phyloP scores from a whole-genome alignment of 805 yeast genomes.

The Saturnispora mendoncae region DNA sequence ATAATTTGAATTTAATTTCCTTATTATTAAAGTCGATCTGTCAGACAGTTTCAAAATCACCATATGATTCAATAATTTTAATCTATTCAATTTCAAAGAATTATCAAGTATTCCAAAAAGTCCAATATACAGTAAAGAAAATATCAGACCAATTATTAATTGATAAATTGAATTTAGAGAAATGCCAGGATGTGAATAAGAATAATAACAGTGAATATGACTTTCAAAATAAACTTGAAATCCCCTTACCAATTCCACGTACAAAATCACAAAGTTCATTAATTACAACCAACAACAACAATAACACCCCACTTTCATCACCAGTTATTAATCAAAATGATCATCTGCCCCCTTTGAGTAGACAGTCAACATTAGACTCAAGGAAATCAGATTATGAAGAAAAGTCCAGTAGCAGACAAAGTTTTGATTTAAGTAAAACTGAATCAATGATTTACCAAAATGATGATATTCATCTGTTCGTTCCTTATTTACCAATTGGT shows the following conservation, averaged over 20 bases:
- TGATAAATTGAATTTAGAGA: constrained; percentile 11
- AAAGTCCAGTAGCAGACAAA: constrained; percentile 1
- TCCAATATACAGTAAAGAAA: constrained; percentile 29
- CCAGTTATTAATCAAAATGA: neutral
- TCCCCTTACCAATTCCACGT: neutral
- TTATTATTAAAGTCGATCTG: constrained; percentile 48
- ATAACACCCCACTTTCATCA: neutral
- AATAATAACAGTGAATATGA: too few relatives aligned
- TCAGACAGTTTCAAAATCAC: constrained; percentile 42
- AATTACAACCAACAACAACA: constrained; percentile 1
- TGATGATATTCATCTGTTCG: constrained; percentile 31
- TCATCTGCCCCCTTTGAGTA: constrained; percentile 11
- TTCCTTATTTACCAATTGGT: constrained; percentile 48
- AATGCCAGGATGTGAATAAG: constrained; percentile 1
- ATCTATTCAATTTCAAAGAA: constrained; percentile 41
- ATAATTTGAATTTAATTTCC: constrained; percentile 50
- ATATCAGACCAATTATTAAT: constrained; percentile 20
- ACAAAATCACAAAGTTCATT: neutral
- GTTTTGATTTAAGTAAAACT: neutral
- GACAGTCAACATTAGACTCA: constrained; percentile 14
- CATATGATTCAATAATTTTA: constrained; percentile 44
- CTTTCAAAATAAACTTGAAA: neutral
- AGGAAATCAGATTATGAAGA: constrained; percentile 15
- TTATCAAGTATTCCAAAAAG: constrained; percentile 30
- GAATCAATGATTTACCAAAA: constrained; percentile 7